phyloP scores from a whole-genome alignment of 192 early-diverging fungal species.

The Radiomyces spectabilis region DNA sequence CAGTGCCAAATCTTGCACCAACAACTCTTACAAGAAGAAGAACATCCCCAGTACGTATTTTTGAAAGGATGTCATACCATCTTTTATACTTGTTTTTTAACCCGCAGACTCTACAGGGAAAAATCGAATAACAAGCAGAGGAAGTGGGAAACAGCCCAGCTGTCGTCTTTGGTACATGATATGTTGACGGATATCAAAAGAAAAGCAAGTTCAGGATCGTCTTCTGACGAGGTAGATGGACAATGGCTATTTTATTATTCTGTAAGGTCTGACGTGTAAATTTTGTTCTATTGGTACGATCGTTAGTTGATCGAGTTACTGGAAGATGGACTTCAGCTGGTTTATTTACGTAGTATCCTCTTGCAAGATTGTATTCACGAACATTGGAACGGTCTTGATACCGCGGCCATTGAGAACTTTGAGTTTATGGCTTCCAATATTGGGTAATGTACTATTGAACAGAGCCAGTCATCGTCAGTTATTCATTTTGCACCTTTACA shows the following conservation, averaged over 20 bases:
- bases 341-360: constrained; percentile 26
- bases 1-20: constrained; percentile 9
- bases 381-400: not conserved
- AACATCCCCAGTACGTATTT: not conserved
- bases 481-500: not conserved
- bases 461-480: not conserved
- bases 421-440: constrained; percentile 8
- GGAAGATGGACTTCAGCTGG: constrained; percentile 37
- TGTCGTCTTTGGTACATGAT: constrained; percentile 18
- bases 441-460: constrained; percentile 2
- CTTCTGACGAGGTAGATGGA: constrained; percentile 34
- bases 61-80: not conserved
- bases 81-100: too few relatives aligned
- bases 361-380: constrained; percentile 13
- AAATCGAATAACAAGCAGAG: constrained; percentile 3
- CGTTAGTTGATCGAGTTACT: constrained; percentile 35
- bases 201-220: constrained; percentile 13
- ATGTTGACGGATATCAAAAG: constrained; percentile 19
- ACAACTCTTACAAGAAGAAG: constrained; percentile 7
- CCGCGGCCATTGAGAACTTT: too few relatives aligned
- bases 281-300: not conserved
- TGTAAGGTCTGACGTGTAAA: too few relatives aligned
- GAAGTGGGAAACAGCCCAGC: constrained; percentile 11
- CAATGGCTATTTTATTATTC: too few relatives aligned
- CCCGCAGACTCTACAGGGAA: not conserved